These are phyloP conservation scores for Plasmodium yoelii DNA, from an alignment of 169 alveolate species.

Conservation along the genomic window DNA sequence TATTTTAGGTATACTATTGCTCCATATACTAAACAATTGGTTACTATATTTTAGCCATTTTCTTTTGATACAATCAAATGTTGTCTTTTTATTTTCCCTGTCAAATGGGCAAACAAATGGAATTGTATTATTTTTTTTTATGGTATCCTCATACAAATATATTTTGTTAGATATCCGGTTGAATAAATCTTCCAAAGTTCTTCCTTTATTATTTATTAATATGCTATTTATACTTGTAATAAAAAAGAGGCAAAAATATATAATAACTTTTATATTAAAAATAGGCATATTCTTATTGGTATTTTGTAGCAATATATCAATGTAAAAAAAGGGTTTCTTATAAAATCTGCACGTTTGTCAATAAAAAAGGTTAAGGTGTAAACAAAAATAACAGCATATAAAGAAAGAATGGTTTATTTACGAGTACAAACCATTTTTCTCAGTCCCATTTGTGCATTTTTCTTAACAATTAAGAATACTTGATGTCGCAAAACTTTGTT, in stretches of 20 bases:
- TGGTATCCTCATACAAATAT: constrained; percentile 34
- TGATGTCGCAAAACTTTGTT: too few species aligned
- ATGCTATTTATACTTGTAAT: constrained; percentile 8
- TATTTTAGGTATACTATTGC: constrained; percentile 42
- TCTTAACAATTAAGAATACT: too few species aligned
- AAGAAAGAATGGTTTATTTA: too few species aligned
- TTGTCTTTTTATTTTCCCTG: constrained; percentile 14
- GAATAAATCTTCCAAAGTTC: constrained; percentile 15
- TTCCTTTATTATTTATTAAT: constrained; percentile 7
- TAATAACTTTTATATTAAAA: constrained; percentile 14
- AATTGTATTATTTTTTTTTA: constrained; percentile 17
- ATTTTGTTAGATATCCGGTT: constrained; percentile 7
- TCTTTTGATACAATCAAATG: constrained; percentile 64
- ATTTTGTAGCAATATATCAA: background rate
- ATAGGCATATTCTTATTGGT: constrained; percentile 17
- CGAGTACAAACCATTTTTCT: too few species aligned
- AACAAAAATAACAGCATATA: too few species aligned
- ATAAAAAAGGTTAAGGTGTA: background rate
- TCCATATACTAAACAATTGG: constrained; percentile 59
- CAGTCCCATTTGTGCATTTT: too few species aligned
- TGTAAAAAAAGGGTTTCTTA: background rate
- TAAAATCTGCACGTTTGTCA: background rate
- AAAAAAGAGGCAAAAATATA: constrained; percentile 15
- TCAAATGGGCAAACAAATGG: constrained; percentile 5
- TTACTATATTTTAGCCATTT: constrained; percentile 33